phyloP scores from a whole-genome alignment of 352 stramenopile species.

The Saprolegnia diclina region DNA sequence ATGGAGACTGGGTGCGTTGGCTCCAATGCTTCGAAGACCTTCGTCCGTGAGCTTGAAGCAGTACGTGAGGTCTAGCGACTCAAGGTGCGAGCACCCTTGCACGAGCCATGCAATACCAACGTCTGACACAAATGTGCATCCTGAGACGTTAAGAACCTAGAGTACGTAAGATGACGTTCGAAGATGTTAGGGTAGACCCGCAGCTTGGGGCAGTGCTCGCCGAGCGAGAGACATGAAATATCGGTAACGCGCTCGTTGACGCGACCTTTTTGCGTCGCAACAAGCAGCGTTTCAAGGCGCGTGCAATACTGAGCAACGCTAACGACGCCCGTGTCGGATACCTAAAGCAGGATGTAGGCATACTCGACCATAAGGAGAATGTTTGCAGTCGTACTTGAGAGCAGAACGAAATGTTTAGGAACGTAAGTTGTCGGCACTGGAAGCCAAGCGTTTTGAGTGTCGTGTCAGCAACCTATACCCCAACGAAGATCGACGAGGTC shows the following conservation, averaged over 20 bases:
- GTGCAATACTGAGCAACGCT: conserved; percentile 69
- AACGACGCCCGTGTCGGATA: conserved; percentile 84
- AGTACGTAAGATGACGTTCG: conserved; percentile 27
- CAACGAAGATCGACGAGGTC: conserved; percentile 44
- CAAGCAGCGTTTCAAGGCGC: conserved; percentile 59
- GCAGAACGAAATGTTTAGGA: conserved; percentile 74
- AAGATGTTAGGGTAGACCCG: not conserved
- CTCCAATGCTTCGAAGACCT: conserved; percentile 45
- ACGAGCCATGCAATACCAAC: conserved; percentile 86
- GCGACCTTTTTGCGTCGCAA: conserved; percentile 48
- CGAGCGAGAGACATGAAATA: conserved; percentile 75
- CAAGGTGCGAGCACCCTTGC: conserved; percentile 64
- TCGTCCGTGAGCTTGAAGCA: conserved; percentile 84
- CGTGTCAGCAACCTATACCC: conserved; percentile 63
- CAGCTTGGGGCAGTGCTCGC: conserved; percentile 50
- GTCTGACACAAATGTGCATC: conserved; percentile 87
- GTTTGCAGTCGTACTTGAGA: conserved; percentile 26
- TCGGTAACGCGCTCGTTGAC: conserved; percentile 83
- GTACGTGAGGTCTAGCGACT: conserved; percentile 71
- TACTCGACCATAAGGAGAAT: not conserved
- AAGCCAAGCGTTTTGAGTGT: conserved; percentile 76
- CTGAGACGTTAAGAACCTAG: conserved; percentile 58
- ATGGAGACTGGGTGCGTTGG: conserved; percentile 35
- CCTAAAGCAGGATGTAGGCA: conserved; percentile 23
- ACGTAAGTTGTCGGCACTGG: conserved; percentile 57